phyloP scores from a whole-genome alignment of 2,329 filamentous ascomycete genomes.

The Fusarium mangiferae region DNA sequence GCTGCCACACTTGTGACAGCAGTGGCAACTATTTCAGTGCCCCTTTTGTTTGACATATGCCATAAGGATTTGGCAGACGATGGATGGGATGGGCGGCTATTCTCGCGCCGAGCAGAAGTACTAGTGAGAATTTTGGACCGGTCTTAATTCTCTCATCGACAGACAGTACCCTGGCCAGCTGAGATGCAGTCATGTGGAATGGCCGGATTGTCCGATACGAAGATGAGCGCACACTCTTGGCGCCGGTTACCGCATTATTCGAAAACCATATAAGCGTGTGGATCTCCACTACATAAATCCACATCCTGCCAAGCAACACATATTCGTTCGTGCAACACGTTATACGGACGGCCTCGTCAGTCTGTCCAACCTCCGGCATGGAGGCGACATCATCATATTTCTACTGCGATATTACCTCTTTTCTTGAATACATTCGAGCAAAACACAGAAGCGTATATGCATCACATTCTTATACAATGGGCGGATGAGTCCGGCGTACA shows the following conservation, averaged over 20 bases:
- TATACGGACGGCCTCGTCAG: background rate
- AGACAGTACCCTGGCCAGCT: background rate
- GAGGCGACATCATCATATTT: constrained; percentile 14
- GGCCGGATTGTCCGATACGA: background rate
- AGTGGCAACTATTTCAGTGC: constrained; percentile 1
- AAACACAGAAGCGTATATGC: constrained; percentile 10
- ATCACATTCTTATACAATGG: constrained; percentile 11
- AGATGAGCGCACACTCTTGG: background rate
- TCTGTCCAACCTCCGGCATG: background rate
- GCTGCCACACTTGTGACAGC: constrained; percentile 1
- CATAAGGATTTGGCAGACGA: constrained; percentile 23
- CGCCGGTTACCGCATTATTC: background rate
- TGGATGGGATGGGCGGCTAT: background rate
- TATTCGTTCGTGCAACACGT: background rate
- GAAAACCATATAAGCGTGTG: constrained; percentile 1
- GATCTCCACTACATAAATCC: background rate
- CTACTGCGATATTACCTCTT: constrained; percentile 9
- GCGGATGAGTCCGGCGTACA: constrained; percentile 23
- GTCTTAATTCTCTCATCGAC: background rate
- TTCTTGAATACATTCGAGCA: constrained; percentile 1
- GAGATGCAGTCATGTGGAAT: background rate
- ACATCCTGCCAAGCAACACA: background rate
- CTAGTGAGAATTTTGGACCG: background rate
- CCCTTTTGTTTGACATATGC: constrained; percentile 11
- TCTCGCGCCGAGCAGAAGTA: background rate